Evolutionary conservation across 768 basidiomycete species (phyloP).

Genomic region (Macrolepiota albuminosa): DNA sequence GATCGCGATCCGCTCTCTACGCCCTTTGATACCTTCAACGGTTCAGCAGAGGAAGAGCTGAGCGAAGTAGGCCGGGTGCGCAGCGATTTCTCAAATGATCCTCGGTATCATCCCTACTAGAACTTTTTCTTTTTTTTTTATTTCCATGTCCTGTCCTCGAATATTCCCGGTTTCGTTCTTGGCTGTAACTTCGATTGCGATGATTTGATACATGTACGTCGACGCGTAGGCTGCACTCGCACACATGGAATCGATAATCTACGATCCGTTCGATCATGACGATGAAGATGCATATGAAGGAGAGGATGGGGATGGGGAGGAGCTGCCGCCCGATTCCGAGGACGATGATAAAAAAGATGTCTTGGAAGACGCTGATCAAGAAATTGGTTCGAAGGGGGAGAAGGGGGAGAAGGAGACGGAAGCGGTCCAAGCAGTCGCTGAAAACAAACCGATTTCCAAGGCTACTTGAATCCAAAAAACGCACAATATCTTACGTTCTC

Average conservation of each 20-base stretch:
- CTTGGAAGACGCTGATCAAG: constrained; percentile 7
- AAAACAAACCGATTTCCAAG: neutral
- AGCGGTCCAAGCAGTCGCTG: neutral
- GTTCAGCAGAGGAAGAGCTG: constrained; percentile 63
- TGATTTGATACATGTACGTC: neutral
- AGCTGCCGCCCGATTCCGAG: constrained; percentile 4
- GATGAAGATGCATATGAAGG: neutral
- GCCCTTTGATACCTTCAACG: constrained; percentile 51
- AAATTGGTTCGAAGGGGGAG: neutral
- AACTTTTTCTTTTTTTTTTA: constrained; percentile 20
- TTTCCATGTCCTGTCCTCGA: neutral
- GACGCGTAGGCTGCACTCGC: constrained; percentile 65
- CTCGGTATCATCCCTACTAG: constrained; percentile 86
- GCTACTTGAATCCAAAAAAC: neutral
- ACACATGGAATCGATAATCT: constrained; percentile 79
- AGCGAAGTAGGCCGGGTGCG: constrained; percentile 91
- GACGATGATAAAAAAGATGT: neutral
- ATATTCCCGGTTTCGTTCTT: neutral
- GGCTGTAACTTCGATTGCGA: neutral
- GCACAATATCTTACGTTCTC: neutral
- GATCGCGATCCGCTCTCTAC: constrained; percentile 35
- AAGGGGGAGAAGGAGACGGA: neutral
- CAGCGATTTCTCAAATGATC: constrained; percentile 77
- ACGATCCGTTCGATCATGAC: constrained; percentile 37
- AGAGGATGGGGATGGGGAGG: constrained; percentile 6